Percentiles rank a stretch among this genome's conserved stretches.
phyloP scores from a whole-genome alignment of 2,329 filamentous ascomycete species.

The Aspergillus sp. region DNA sequence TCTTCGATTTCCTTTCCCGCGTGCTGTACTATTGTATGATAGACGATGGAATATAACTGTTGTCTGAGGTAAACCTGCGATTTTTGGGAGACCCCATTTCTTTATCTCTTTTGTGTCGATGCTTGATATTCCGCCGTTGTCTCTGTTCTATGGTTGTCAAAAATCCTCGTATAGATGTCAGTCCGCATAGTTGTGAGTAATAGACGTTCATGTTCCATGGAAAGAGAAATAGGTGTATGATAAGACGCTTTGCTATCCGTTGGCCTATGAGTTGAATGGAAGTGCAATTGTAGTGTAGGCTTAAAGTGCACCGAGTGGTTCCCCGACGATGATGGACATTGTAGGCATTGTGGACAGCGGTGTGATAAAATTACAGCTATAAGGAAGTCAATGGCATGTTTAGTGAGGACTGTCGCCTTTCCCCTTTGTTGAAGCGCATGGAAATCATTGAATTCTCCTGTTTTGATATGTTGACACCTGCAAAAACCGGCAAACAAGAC shows the following conservation, averaged over 20 bases:
- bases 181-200: background rate
- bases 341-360: no score
- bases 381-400: background rate
- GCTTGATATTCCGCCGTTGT: constrained; percentile 3
- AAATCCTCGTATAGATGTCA: constrained; percentile 6
- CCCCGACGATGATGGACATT: no score
- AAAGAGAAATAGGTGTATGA: background rate
- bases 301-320: no score
- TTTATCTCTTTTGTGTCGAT: constrained; percentile 13
- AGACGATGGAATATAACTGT: constrained; percentile 49
- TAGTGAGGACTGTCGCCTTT: background rate
- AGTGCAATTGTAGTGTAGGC: no score
- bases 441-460: background rate
- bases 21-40: constrained; percentile 46
- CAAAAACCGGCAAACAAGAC: background rate
- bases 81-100: constrained; percentile 7
- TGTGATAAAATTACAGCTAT: background rate
- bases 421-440: no score
- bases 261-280: no score
- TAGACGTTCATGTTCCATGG: background rate
- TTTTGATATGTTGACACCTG: background rate
- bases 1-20: constrained; percentile 34
- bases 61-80: constrained; percentile 35
- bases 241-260: background rate
- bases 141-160: background rate